phyloP scores from a whole-genome alignment of 2,329 filamentous ascomycete species.

The Colletotrichum sojae region DNA sequence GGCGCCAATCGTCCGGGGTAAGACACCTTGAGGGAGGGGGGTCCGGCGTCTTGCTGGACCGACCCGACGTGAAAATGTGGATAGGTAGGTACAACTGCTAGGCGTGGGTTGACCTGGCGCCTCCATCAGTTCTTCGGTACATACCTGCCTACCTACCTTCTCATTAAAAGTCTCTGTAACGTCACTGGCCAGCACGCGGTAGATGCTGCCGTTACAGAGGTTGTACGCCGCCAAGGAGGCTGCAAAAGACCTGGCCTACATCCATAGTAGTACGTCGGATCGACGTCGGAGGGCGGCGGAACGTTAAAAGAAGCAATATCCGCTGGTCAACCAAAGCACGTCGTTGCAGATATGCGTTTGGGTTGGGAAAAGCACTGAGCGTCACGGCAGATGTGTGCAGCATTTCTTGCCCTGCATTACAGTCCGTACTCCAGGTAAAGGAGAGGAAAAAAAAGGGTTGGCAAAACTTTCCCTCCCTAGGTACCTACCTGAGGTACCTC shows the following conservation, averaged over 20 bases:
- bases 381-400: constrained; percentile 2
- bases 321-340: constrained; percentile 17
- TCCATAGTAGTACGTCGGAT: constrained; percentile 16
- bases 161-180: background rate
- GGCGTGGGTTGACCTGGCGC: background rate
- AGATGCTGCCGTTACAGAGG: constrained; percentile 5
- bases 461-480: too few species aligned
- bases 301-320: constrained; percentile 14
- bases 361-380: constrained; percentile 7
- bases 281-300: constrained; percentile 12
- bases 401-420: too few species aligned
- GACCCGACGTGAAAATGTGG: constrained; percentile 14
- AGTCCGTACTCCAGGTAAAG: too few species aligned
- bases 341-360: constrained; percentile 17
- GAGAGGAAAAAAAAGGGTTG: too few species aligned
- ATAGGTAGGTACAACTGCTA: too few species aligned
- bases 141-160: background rate
- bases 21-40: constrained; percentile 17
- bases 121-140: too few species aligned
- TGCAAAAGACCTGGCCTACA: background rate
- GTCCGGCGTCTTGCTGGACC: constrained; percentile 30
- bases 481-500: too few species aligned
- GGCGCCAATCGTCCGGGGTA: constrained; percentile 36
- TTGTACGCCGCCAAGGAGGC: background rate
- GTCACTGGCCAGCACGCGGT: constrained; percentile 13